These are phyloP conservation scores for Endothia cerciana DNA, from an alignment of 2,329 filamentous ascomycete genomes.

Conservation along the genomic window DNA sequence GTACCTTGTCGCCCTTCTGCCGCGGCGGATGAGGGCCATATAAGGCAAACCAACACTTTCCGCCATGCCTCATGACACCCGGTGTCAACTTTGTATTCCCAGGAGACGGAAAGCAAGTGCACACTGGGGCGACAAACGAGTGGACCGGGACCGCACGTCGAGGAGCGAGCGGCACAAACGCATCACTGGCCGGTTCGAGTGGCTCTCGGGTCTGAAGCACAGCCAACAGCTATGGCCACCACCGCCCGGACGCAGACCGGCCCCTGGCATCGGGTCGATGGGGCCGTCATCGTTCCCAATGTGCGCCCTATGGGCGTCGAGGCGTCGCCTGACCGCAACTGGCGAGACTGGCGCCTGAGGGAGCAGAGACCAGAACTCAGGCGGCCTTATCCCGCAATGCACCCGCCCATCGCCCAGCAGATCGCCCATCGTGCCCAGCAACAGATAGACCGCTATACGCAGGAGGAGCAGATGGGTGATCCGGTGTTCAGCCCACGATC, in stretches of 20 bases:
- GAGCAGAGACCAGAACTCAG: conserved; percentile 21
- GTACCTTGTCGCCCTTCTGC: background rate
- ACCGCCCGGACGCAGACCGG: background rate
- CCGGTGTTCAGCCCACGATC: conserved; percentile 13
- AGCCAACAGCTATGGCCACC: background rate
- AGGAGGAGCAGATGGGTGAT: background rate
- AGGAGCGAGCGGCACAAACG: background rate
- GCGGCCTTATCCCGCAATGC: background rate
- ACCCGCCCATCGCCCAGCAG: conserved; percentile 9
- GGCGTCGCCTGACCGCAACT: conserved; percentile 15
- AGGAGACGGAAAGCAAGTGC: background rate
- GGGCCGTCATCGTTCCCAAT: conserved; percentile 10
- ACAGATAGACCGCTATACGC: background rate
- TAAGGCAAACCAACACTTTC: conserved; percentile 16
- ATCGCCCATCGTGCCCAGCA: conserved; percentile 10
- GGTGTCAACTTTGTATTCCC: background rate
- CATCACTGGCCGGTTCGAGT: background rate
- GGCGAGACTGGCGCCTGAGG: conserved; percentile 25
- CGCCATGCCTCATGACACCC: background rate
- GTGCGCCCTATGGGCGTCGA: conserved; percentile 15
- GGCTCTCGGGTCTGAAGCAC: background rate
- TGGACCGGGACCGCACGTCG: background rate
- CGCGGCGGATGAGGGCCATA: conserved; percentile 13
- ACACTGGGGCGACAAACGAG: background rate
- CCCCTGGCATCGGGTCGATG: background rate